These are phyloP conservation scores for Gymnopus androsaceus DNA, from an alignment of 1,284 basidiomycete species.

Conservation along the genomic window DNA sequence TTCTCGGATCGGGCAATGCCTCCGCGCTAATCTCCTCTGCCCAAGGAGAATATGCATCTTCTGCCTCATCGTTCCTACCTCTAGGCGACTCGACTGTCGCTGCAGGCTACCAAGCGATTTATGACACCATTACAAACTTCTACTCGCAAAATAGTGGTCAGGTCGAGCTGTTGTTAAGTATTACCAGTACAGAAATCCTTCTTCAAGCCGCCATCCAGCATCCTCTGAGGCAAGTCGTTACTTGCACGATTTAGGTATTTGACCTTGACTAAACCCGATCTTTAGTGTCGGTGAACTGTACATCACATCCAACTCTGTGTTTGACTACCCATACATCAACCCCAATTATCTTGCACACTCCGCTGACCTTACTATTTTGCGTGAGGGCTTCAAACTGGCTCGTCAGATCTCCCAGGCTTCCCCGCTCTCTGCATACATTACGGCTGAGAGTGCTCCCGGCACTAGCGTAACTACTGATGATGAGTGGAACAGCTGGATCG, in stretches of 20 bases:
- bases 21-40: slow-evolving; percentile 37
- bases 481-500: slow-evolving; percentile 50
- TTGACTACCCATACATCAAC: slow-evolving; percentile 45
- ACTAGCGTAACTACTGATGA: slow-evolving; percentile 41
- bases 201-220: slow-evolving; percentile 73
- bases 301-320: slow-evolving; percentile 39
- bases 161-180: slow-evolving; percentile 63
- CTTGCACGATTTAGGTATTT: neutral
- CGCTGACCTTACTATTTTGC: slow-evolving; percentile 17
- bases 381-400: slow-evolving; percentile 53
- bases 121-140: slow-evolving; percentile 50
- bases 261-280: neutral
- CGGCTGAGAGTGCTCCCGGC: slow-evolving; percentile 42
- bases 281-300: slow-evolving; percentile 35
- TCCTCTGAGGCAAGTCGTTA: slow-evolving; percentile 46
- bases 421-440: slow-evolving; percentile 38
- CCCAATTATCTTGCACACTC: slow-evolving; percentile 43
- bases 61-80: slow-evolving; percentile 40
- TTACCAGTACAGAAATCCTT: slow-evolving; percentile 51
- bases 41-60: slow-evolving; percentile 7
- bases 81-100: slow-evolving; percentile 50
- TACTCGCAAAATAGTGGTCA: slow-evolving; percentile 47
- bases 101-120: slow-evolving; percentile 66
- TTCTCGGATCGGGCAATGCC: slow-evolving; percentile 42
- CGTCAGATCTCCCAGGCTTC: slow-evolving; percentile 43